Conservation (phyloP, 1,139 yeast genomes). For the Lodderomyces jiufengensis region DNA sequence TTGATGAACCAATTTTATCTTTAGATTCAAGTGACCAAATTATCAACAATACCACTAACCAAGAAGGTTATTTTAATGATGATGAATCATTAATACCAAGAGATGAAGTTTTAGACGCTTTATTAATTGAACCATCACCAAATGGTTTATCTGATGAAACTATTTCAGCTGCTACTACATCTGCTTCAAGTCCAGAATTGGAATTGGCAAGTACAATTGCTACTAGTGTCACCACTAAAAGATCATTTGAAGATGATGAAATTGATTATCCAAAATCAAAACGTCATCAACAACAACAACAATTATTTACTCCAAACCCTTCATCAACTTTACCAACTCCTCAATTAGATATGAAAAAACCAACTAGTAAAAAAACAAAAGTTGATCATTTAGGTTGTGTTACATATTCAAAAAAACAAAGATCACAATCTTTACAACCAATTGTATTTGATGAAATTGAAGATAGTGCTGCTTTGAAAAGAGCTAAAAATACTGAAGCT, state of each 20-base stretch:
- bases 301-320: conserved; percentile 34
- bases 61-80: background rate
- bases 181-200: conserved; percentile 10
- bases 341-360: conserved; percentile 18
- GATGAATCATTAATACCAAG: conserved; percentile 17
- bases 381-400: conserved; percentile 63
- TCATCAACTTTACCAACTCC: conserved; percentile 36
- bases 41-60: too few species aligned
- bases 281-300: conserved; percentile 12
- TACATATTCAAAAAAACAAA: conserved; percentile 61
- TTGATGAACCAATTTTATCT: conserved; percentile 11
- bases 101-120: conserved; percentile 21
- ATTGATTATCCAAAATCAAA: conserved; percentile 16
- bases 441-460: conserved; percentile 46
- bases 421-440: conserved; percentile 62
- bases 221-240: conserved; percentile 16
- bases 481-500: conserved; percentile 96
- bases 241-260: conserved; percentile 26
- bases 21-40: conserved; percentile 4
- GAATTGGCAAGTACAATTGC: conserved; percentile 8
- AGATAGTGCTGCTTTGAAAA: conserved; percentile 71
- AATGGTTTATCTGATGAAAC: conserved; percentile 13
- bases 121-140: conserved; percentile 12
- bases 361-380: conserved; percentile 20
- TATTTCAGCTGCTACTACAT: conserved; percentile 13